Evolutionary conservation across 2,329 filamentous ascomycete genomes (phyloP), one percentile per base, ranked within the genome.

Genomic region (Penicillium sp.): DNA sequence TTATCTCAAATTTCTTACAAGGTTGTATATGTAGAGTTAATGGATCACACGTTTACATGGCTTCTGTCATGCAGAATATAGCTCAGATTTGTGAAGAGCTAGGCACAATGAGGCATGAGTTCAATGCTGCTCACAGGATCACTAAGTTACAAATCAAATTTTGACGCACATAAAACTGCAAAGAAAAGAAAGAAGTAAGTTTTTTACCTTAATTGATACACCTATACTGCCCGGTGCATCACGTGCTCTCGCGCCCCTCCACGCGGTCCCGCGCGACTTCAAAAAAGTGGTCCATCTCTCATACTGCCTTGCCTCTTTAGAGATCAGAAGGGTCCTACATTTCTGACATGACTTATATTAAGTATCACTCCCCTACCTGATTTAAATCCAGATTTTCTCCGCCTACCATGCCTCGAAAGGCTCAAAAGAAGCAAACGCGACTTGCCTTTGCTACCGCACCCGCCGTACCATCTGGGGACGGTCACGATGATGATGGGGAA

Each of bases 371-470:
- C 35, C n/a, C 22, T 16, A 8, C 14, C 13, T 37, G 16, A 19
- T 13, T 13, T 26, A 19, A 16, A 24, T 19, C 35, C 49, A 31
- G 8, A 16, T 11, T 14, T n/a, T 48, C 31, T 54, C 56, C 19
- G 10, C 39, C 39, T 49, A 49, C 26, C 11, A 74, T 74, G 72
- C 67, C 71, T 57, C 68, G 70, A 64, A 70, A 63, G 51, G 60
- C 64, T 45, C 61, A 62, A 45, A 73, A 72, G 60, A 74, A 74
- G 62, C 78, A 80, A 65, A 76, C 77, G 50, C 75, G 74, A 48
- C 71, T 80, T 39, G 63, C 74, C n/a, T 79, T 79, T 61, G 70
- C 73, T 16, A 66, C 77, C 22, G 70, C 74, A 11, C 66, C 77
- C 22, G 54, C 73, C 14, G 57, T 68, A 31, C 67, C 71, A 13